Percentiles rank a stretch among this genome's conserved stretches.
These are phyloP conservation scores for Erodium maritimum DNA, from an alignment of 345 rosid species.

Conservation along the genomic window DNA sequence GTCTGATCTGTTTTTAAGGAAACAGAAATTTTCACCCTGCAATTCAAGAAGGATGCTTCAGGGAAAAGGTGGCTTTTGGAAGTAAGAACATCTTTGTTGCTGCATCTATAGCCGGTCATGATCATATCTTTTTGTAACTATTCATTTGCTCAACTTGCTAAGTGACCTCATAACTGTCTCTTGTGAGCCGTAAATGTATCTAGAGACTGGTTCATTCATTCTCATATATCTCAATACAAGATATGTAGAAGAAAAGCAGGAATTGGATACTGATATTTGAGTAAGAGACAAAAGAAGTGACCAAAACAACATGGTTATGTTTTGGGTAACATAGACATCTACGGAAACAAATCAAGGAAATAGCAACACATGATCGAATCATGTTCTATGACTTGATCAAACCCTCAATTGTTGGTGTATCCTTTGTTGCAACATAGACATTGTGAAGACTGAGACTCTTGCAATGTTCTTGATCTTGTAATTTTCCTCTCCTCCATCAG, in stretches of 20 bases:
- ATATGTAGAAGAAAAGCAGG: too few species aligned
- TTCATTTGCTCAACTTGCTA: background rate
- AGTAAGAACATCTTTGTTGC: background rate
- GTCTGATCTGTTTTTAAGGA: background rate
- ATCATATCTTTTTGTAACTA: background rate
- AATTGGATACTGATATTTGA: too few species aligned
- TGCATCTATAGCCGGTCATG: background rate
- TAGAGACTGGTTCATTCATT: too few species aligned
- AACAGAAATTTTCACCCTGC: background rate
- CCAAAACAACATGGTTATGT: background rate
- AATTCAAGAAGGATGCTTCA: background rate
- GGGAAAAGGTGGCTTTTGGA: background rate
- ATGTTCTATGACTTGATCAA: background rate
- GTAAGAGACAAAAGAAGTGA: background rate
- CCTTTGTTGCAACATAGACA: conserved; percentile 8
- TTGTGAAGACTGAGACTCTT: conserved; percentile 10
- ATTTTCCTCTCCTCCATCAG: conserved; percentile 29
- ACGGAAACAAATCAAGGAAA: background rate
- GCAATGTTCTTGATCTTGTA: conserved; percentile 32
- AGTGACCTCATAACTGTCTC: background rate
- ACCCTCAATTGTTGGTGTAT: conserved; percentile 3
- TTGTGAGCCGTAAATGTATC: too few species aligned
- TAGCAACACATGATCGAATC: background rate
- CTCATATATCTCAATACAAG: too few species aligned
- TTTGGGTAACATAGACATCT: too few species aligned